Evolutionary conservation across 306 rosid species (phyloP).

Genomic region (Potentilla sterilis): DNA sequence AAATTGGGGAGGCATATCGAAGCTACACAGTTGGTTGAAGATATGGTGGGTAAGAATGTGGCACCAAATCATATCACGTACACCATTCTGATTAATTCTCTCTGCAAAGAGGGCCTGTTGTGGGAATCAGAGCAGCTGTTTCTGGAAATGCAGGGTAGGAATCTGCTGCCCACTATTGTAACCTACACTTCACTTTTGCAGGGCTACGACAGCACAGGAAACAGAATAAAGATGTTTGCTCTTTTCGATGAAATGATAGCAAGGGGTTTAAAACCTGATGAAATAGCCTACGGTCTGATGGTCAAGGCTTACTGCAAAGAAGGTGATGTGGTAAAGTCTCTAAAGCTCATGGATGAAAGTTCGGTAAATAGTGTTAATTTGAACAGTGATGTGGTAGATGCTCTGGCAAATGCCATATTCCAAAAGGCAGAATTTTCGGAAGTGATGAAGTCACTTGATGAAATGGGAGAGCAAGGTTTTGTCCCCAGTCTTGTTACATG

Average conservation of each 20-base stretch:
- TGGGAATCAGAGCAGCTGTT: slow-evolving; percentile 40
- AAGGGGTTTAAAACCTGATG: slow-evolving; percentile 33
- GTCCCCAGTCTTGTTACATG: slow-evolving; percentile 27
- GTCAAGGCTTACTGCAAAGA: slow-evolving; percentile 42
- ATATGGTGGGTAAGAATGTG: slow-evolving; percentile 30
- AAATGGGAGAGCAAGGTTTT: slow-evolving; percentile 30
- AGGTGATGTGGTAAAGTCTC: slow-evolving; percentile 29
- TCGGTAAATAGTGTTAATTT: slow-evolving; percentile 24
- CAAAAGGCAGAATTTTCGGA: slow-evolving; percentile 13
- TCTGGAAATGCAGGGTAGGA: slow-evolving; percentile 35
- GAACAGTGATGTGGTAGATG: slow-evolving; percentile 19
- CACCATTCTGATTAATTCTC: slow-evolving; percentile 35
- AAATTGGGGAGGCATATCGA: slow-evolving; percentile 30
- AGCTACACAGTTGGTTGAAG: slow-evolving; percentile 39
- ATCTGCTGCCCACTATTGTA: slow-evolving; percentile 24
- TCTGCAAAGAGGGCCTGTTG: slow-evolving; percentile 33
- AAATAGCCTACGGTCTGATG: slow-evolving; percentile 25
- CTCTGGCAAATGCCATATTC: slow-evolving; percentile 28
- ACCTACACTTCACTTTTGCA: slow-evolving; percentile 41
- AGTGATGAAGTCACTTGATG: slow-evolving; percentile 31
- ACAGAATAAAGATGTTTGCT: slow-evolving; percentile 26
- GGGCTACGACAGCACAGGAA: slow-evolving; percentile 35
- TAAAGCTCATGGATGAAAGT: slow-evolving; percentile 35
- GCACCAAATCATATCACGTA: slow-evolving; percentile 34
- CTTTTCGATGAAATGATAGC: slow-evolving; percentile 41